Base-by-base conservation (phyloP, 2,329 filamentous ascomycete genomes). In the Sarocladium strictum region DNA sequence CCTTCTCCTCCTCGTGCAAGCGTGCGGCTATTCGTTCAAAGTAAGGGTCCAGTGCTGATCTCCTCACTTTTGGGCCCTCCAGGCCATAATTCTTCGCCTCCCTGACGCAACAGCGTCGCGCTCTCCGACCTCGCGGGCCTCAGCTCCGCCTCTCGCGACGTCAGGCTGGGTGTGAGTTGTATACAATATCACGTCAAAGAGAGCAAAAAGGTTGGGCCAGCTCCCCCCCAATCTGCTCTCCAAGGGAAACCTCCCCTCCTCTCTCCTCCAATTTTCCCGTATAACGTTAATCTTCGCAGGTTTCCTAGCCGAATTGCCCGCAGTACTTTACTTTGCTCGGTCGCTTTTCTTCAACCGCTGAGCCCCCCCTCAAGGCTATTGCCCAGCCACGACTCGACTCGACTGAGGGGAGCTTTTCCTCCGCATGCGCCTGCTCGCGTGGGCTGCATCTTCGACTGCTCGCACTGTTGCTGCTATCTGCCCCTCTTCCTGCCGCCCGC, bases 41-140 rank as follows among this genome's bases (percentile, higher is more conserved):
- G 47, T 51, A 33, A 29, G 47, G 47, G 47, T 51, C 47, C 47
- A 33, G n/a, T 35, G 47, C 47, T 51, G 47, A 51, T 51, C 47
- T 23, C 47, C 27, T 35, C 47, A 17, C 17, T 51, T 23, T 19
- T 51, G 47, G 47, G 26, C 26, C 17, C 23, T 32, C 47, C 23
- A 32, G 24, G n/a, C 47, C 29, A 51, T 35, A n/a, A 51, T 33
- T 51, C 27, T 47, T 51, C 47, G 47, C 47, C 47, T 51, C 27
- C 27, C 27, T 51, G 47, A 51, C 47, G 47, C 47, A 32, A 51
- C 35, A 51, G 23, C 27, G 6, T 14, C 3, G 29, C 17, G 6
- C 29, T 23, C n/a, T 10, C 47, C 15, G 24, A n/a, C 10, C 23
- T 12, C 5, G 23, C 43, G 43, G 43, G 23, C 43, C 43, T 47